Evolutionary conservation across 768 basidiomycete genomes (phyloP).

Genomic region (Trametes cinnabarina): DNA sequence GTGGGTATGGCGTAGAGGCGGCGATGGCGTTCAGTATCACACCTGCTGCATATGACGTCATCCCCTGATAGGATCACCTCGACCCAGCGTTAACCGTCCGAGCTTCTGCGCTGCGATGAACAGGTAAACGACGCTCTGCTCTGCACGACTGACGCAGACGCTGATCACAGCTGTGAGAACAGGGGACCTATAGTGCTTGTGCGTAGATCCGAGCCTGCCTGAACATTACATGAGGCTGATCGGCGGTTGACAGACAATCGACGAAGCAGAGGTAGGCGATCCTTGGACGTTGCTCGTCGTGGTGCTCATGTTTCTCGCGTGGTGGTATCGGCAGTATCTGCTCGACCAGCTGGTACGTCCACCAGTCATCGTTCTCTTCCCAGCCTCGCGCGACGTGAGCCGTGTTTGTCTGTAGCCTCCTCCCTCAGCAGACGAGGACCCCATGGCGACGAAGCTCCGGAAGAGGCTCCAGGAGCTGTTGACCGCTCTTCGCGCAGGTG

Average conservation of each 20-base stretch:
- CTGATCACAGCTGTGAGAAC: too few relatives aligned
- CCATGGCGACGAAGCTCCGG: slow-evolving; percentile 13
- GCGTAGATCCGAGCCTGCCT: neutral
- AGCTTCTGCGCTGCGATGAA: too few relatives aligned
- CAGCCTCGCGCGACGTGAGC: neutral
- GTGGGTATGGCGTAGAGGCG: too few relatives aligned
- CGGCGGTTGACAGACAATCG: slow-evolving; percentile 5
- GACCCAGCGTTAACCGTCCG: too few relatives aligned
- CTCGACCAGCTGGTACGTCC: slow-evolving; percentile 17
- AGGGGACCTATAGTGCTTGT: slow-evolving; percentile 11
- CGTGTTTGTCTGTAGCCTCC: neutral
- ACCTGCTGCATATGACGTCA: too few relatives aligned
- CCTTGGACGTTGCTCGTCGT: too few relatives aligned
- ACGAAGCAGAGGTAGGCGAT: slow-evolving; percentile 18
- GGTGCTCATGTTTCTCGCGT: too few relatives aligned
- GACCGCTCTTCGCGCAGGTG: slow-evolving; percentile 8
- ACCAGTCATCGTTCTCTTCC: neutral
- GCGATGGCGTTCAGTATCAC: too few relatives aligned
- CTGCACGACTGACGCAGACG: neutral
- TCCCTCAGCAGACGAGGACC: slow-evolving; percentile 11
- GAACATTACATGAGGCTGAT: neutral
- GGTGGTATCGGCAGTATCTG: slow-evolving; percentile 21
- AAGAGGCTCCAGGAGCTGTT: slow-evolving; percentile 17
- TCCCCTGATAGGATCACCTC: too few relatives aligned
- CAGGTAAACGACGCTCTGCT: too few relatives aligned